Percentiles rank a stretch among this genome's conserved stretches.
Conservation (phyloP, 2,329 filamentous ascomycete species). For the Magnaporthiopsis incrustans region DNA sequence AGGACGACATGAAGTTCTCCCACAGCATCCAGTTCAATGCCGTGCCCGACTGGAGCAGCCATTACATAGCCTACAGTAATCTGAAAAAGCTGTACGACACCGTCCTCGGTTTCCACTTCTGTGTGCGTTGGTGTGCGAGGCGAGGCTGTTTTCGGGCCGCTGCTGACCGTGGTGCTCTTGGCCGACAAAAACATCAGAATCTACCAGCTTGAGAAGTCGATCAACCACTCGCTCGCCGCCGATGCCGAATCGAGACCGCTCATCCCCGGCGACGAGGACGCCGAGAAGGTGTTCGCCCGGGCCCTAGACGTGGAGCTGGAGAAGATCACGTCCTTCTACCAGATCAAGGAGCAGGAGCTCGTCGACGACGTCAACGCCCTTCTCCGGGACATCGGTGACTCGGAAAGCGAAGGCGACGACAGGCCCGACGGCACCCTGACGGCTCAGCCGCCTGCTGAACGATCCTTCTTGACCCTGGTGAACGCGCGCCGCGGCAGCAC, state of each 20-base stretch:
- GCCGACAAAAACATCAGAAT: slow-evolving; percentile 48
- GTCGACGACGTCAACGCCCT: slow-evolving; percentile 71
- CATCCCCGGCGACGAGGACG: slow-evolving; percentile 61
- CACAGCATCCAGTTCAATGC: slow-evolving; percentile 99
- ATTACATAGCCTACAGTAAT: slow-evolving; percentile 98
- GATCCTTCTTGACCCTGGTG: background rate
- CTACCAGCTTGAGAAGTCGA: slow-evolving; percentile 84
- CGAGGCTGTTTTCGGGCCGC: too few relatives aligned
- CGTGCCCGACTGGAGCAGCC: slow-evolving; percentile 97
- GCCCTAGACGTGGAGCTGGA: slow-evolving; percentile 85
- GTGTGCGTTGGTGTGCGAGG: too few relatives aligned
- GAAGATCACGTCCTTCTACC: slow-evolving; percentile 88
- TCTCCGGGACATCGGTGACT: slow-evolving; percentile 63
- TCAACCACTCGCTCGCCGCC: slow-evolving; percentile 52
- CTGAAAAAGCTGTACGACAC: slow-evolving; percentile 85
- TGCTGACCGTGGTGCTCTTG: background rate
- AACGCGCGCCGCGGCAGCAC: slow-evolving; percentile 24
- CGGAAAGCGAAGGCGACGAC: slow-evolving; percentile 50
- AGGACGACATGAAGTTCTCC: slow-evolving; percentile 97
- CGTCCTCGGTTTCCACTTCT: background rate
- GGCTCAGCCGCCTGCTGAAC: background rate
- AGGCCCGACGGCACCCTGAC: background rate
- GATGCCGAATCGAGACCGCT: slow-evolving; percentile 84
- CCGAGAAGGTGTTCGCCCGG: slow-evolving; percentile 72
- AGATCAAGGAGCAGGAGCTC: slow-evolving; percentile 81